Conservation (phyloP, 352 stramenopile species). For the Aphanomyces invadans region DNA sequence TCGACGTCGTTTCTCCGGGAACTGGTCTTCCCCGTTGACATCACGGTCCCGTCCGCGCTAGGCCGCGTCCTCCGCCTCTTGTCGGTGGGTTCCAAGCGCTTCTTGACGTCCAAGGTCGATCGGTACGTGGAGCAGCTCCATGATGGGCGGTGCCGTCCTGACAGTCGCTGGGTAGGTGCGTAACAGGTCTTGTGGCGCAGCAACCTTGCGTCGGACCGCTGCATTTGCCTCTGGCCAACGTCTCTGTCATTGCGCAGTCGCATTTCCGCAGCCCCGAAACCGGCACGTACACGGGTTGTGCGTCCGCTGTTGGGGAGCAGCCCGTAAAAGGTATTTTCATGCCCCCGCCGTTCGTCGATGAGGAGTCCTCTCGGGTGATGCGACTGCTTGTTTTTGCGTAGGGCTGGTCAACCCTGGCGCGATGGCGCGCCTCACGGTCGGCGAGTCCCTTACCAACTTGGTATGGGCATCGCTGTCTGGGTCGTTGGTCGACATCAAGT, state of each 20-base stretch:
- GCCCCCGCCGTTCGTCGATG: too few species aligned
- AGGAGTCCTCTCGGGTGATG: too few species aligned
- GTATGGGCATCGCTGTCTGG: constrained; percentile 91
- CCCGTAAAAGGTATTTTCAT: constrained; percentile 95
- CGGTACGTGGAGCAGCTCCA: too few species aligned
- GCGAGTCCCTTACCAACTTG: constrained; percentile 98
- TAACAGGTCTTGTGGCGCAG: constrained; percentile 96
- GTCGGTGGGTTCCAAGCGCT: constrained; percentile 97
- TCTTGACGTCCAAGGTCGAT: constrained; percentile 96
- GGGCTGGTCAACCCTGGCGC: constrained; percentile 86
- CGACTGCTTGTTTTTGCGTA: too few species aligned
- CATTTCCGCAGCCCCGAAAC: constrained; percentile 80
- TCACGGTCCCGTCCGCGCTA: constrained; percentile 86
- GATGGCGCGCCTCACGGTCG: constrained; percentile 96
- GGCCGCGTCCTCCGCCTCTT: constrained; percentile 94
- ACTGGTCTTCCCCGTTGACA: constrained; percentile 77
- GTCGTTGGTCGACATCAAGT: constrained; percentile 96
- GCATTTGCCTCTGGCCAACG: constrained; percentile 95
- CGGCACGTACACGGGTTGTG: constrained; percentile 89
- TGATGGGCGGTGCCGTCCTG: too few species aligned
- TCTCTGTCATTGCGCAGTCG: constrained; percentile 94
- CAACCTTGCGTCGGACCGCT: constrained; percentile 98
- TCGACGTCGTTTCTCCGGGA: constrained; percentile 8
- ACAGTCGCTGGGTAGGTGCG: constrained; percentile 47
- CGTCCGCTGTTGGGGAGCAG: constrained; percentile 95